Conservation (phyloP, 495 filamentous ascomycete genomes). For the Aspergillus affinis region DNA sequence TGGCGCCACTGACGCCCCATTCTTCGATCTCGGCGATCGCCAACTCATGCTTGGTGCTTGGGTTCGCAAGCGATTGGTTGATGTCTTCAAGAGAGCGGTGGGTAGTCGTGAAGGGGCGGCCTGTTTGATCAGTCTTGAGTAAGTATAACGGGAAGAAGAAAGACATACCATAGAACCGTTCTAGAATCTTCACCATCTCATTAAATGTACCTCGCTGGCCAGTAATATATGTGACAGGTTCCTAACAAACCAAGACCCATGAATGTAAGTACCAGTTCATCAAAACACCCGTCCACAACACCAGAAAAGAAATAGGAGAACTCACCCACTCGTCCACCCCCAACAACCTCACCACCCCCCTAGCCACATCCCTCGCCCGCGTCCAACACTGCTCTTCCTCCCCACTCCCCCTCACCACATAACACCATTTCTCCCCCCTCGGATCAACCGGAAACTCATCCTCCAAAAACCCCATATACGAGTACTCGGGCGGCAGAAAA, state of each 20-base stretch:
- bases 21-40: conserved; percentile 9
- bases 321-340: not conserved
- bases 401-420: conserved; percentile 5
- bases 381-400: conserved; percentile 10
- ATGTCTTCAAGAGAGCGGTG: not conserved
- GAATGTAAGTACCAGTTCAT: not conserved
- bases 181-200: not conserved
- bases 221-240: conserved; percentile 10
- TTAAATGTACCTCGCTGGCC: conserved; percentile 10
- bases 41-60: not conserved
- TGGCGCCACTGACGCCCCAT: conserved; percentile 8
- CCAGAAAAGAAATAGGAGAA: not conserved
- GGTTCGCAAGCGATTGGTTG: not conserved
- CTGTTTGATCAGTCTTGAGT: not conserved
- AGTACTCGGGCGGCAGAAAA: conserved; percentile 16
- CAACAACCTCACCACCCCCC: conserved; percentile 10
- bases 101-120: conserved; percentile 6
- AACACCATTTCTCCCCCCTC: not conserved
- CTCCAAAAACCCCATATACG: conserved; percentile 5
- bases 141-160: not conserved
- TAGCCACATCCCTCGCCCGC: conserved; percentile 11
- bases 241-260: not conserved
- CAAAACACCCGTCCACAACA: not conserved
- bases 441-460: conserved; percentile 14
- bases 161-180: conserved; percentile 9